A percentile compares a stretch with the other conserved stretches of the same genome.
Conservation (phyloP, 345 rosid genomes). For the Salix koriyanagi region DNA sequence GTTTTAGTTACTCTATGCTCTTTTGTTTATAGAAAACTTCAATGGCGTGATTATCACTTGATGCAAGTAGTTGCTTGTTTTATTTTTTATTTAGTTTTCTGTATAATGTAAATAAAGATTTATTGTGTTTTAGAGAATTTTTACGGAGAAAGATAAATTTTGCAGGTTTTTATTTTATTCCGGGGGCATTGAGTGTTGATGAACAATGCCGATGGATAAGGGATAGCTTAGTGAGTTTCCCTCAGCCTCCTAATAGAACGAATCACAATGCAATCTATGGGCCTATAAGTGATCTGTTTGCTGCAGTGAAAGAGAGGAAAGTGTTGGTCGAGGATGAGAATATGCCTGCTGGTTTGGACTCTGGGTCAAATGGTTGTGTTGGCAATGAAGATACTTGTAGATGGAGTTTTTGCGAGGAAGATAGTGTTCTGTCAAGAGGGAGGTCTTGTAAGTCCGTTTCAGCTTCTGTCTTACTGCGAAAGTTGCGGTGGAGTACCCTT, state of each 20-base stretch:
- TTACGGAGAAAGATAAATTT: background rate
- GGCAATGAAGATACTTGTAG: conserved; percentile 22
- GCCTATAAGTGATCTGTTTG: conserved; percentile 57
- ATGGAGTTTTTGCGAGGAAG: conserved; percentile 61
- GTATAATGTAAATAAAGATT: background rate
- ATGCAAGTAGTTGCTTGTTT: background rate
- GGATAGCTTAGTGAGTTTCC: conserved; percentile 68
- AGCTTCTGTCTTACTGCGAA: conserved; percentile 55
- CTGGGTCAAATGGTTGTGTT: conserved; percentile 21
- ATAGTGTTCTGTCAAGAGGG: conserved; percentile 12
- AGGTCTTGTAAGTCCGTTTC: conserved; percentile 39
- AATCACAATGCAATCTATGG: conserved; percentile 85
- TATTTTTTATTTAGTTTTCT: background rate
- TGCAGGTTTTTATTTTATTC: conserved; percentile 80
- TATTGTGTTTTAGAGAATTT: too few relatives aligned
- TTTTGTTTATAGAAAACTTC: background rate
- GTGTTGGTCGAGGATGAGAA: conserved; percentile 44
- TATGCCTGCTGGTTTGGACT: conserved; percentile 17
- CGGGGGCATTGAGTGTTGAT: conserved; percentile 60
- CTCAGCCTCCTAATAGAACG: conserved; percentile 87
- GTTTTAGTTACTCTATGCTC: background rate
- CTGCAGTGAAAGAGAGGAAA: conserved; percentile 51
- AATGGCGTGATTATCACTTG: background rate
- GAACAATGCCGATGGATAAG: conserved; percentile 85
- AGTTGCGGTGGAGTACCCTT: conserved; percentile 90